These are phyloP conservation scores for Trichoderma citrinoviride DNA, from an alignment of 2,329 filamentous ascomycete genomes.

Conservation along the genomic window DNA sequence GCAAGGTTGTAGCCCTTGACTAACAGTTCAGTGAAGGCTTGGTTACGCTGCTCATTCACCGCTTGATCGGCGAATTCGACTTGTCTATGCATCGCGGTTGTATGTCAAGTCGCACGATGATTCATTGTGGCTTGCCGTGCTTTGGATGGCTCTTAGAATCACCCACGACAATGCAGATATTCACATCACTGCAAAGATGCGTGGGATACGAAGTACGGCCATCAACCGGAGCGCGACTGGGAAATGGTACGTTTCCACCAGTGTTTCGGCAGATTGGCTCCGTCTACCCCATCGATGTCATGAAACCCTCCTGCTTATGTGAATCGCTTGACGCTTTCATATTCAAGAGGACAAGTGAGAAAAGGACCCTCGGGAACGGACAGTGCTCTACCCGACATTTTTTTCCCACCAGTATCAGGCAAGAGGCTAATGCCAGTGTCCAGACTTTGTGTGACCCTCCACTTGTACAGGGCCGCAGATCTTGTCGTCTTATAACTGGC, in stretches of 20 bases:
- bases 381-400: slow-evolving; percentile 16
- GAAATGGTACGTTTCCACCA: neutral
- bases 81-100: neutral
- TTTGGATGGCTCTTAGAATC: neutral
- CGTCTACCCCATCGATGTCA: neutral
- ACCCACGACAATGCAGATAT: neutral
- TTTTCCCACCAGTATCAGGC: neutral
- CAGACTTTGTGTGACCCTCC: slow-evolving; percentile 13
- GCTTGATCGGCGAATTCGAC: neutral
- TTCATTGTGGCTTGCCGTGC: neutral
- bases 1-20: neutral
- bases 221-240: neutral
- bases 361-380: neutral
- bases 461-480: neutral
- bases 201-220: neutral
- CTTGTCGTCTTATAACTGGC: neutral
- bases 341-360: neutral
- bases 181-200: neutral
- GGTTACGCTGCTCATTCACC: neutral
- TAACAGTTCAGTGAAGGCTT: neutral
- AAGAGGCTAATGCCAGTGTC: neutral
- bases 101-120: neutral
- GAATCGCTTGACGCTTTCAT: neutral
- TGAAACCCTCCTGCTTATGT: neutral
- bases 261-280: neutral